phyloP scores from a whole-genome alignment of 2,329 filamentous ascomycete genomes.

The Paecilomyces niveus region DNA sequence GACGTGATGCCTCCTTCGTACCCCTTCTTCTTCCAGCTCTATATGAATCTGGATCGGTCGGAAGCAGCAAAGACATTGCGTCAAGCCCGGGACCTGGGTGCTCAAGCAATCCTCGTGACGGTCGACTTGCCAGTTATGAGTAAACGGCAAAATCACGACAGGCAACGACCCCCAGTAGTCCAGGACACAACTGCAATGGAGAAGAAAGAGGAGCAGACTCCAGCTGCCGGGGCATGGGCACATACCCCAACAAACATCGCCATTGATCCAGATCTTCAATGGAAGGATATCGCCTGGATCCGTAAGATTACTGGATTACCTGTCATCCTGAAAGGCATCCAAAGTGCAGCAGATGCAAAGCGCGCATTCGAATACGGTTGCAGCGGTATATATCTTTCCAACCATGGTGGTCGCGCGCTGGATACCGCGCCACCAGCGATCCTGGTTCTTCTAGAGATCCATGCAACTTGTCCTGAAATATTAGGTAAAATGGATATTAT shows the following conservation, averaged over 20 bases:
- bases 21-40: constrained; percentile 41
- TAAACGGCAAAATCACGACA: constrained; percentile 3
- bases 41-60: constrained; percentile 36
- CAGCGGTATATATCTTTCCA: constrained; percentile 2
- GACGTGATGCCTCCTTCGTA: constrained; percentile 17
- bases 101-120: constrained; percentile 16
- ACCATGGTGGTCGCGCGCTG: constrained; percentile 1
- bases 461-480: constrained; percentile 29
- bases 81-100: constrained; percentile 2
- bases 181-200: not conserved
- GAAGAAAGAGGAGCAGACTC: constrained; percentile 3
- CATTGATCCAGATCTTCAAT: not conserved
- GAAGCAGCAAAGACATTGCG: constrained; percentile 34
- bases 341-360: not conserved
- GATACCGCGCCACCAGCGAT: constrained; percentile 24
- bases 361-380: not conserved
- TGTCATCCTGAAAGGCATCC: not conserved
- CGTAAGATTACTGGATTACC: not conserved
- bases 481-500: constrained; percentile 1
- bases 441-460: constrained; percentile 37
- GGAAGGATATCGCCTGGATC: not conserved
- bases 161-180: constrained; percentile 1
- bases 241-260: not conserved
- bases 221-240: not conserved
- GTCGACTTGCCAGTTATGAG: constrained; percentile 13